Evolutionary conservation across 441 rosid genomes (phyloP).

Genomic region (Euphorbia corollata): DNA sequence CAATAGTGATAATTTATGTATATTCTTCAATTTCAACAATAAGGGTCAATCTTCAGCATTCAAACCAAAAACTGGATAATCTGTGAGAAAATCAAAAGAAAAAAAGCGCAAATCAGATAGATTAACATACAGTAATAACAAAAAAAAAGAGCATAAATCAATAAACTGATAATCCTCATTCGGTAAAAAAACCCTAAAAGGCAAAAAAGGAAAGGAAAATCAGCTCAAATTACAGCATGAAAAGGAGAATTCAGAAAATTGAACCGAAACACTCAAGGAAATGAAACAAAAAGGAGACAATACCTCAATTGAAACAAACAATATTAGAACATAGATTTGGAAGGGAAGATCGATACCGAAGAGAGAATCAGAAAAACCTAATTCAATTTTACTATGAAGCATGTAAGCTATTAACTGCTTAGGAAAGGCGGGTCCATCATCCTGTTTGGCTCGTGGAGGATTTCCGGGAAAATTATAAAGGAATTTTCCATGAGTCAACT

Average conservation of each 20-base stretch:
- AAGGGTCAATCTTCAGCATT: background rate
- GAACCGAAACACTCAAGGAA: background rate
- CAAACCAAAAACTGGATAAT: background rate
- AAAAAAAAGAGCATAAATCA: background rate
- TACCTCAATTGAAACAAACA: background rate
- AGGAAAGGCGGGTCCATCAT: slow-evolving; percentile 7
- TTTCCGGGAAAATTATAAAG: background rate
- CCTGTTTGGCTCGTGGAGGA: background rate
- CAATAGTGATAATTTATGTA: too few species aligned
- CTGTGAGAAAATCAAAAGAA: background rate
- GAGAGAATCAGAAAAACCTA: background rate
- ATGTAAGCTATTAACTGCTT: background rate
- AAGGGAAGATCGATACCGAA: background rate
- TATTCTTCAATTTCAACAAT: background rate
- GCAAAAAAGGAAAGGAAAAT: background rate
- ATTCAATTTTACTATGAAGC: background rate
- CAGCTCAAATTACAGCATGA: background rate
- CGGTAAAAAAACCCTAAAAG: background rate
- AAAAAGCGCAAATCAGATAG: background rate
- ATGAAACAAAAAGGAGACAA: too few species aligned
- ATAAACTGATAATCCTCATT: background rate
- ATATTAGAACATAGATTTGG: background rate
- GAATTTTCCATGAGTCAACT: background rate
- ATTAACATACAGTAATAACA: background rate
- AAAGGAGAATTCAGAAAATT: background rate